Conservation (phyloP, 306 rosid genomes). For the barrel medic (Medicago truncatula) region DNA sequence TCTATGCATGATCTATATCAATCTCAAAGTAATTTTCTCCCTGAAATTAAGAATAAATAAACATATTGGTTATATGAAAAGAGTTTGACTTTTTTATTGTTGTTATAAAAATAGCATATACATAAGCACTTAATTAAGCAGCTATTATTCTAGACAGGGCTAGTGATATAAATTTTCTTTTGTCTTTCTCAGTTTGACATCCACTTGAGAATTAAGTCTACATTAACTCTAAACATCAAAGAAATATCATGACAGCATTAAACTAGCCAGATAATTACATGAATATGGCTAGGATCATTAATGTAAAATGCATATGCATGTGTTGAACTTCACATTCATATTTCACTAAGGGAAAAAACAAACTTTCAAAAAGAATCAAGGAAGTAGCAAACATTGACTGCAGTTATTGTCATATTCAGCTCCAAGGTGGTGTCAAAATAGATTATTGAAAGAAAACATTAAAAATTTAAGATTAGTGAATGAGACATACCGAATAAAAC, state of each 20-base stretch:
- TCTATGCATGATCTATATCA: conserved; percentile 97
- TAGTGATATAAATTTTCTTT: background rate
- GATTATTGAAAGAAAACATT: background rate
- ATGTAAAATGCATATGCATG: background rate
- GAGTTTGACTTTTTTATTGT: no score
- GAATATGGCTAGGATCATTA: conserved; percentile 20
- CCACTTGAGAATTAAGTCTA: conserved; percentile 31
- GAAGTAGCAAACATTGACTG: no score
- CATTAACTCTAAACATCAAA: conserved; percentile 24
- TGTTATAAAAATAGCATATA: no score
- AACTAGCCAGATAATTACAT: conserved; percentile 26
- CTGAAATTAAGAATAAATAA: conserved; percentile 46
- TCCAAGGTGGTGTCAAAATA: no score
- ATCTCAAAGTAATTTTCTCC: conserved; percentile 96
- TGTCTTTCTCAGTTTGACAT: conserved; percentile 18
- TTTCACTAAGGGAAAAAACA: no score
- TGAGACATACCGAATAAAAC: conserved; percentile 71
- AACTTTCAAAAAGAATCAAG: no score
- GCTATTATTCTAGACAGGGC: no score
- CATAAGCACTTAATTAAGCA: no score
- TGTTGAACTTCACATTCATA: no score
- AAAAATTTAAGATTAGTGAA: conserved; percentile 2
- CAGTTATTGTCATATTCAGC: no score
- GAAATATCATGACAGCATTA: conserved; percentile 26
- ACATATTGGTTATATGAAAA: background rate